Evolutionary conservation across 352 stramenopile genomes (phyloP).

Genomic region (Phytopythium vexans): DNA sequence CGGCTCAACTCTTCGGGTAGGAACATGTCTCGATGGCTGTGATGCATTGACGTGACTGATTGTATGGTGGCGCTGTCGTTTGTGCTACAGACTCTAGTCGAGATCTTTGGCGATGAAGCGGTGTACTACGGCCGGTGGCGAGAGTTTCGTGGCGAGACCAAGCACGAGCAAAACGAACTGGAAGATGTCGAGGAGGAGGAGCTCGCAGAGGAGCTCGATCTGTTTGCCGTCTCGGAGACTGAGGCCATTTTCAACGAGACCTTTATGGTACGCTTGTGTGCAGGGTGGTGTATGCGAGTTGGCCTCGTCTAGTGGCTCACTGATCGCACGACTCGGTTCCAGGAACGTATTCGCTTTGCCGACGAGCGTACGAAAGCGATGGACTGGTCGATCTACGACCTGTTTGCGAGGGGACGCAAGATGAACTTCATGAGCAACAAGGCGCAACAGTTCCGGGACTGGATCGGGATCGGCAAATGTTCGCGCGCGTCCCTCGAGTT

Average conservation of each 20-base stretch:
- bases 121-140: slow-evolving; percentile 84
- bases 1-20: slow-evolving; percentile 50
- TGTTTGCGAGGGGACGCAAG: slow-evolving; percentile 74
- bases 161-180: slow-evolving; percentile 73
- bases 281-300: too few relatives aligned
- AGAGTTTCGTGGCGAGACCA: slow-evolving; percentile 78
- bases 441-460: slow-evolving; percentile 60
- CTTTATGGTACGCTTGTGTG: slow-evolving; percentile 44
- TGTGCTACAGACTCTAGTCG: slow-evolving; percentile 53
- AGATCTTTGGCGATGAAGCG: slow-evolving; percentile 75
- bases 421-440: slow-evolving; percentile 85
- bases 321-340: not conserved
- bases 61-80: slow-evolving; percentile 1
- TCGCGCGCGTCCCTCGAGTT: slow-evolving; percentile 81
- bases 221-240: slow-evolving; percentile 76
- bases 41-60: slow-evolving; percentile 2
- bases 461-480: slow-evolving; percentile 57
- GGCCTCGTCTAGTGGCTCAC: too few relatives aligned
- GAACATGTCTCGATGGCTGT: not conserved
- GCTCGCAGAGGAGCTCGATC: slow-evolving; percentile 78
- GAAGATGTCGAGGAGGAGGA: slow-evolving; percentile 81
- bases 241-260: slow-evolving; percentile 74
- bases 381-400: slow-evolving; percentile 81
- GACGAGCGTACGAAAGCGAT: slow-evolving; percentile 80
- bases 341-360: slow-evolving; percentile 83